A percentile compares a stretch with the other conserved stretches of the same genome.
Conservation (phyloP, 2,329 filamentous ascomycete species). For the Mycocentrospora acerina region DNA sequence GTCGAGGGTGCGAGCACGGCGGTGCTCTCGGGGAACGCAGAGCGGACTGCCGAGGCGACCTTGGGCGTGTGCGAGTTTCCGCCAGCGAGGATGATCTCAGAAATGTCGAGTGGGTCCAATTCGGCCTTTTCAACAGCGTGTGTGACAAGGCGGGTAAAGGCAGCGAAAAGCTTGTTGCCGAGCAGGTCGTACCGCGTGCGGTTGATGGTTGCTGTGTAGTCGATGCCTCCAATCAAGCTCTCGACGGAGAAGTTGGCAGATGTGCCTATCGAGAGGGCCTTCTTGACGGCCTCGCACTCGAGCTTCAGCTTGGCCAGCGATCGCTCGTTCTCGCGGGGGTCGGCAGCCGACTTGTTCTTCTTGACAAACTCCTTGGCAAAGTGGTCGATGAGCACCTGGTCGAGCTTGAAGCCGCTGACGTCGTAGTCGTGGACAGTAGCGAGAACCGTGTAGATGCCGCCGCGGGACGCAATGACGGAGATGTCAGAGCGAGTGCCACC, state of each 20-base stretch:
- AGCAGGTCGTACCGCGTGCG: constrained; percentile 89
- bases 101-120: constrained; percentile 87
- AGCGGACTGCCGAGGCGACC: constrained; percentile 77
- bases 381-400: constrained; percentile 90
- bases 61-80: constrained; percentile 92
- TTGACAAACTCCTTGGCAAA: constrained; percentile 99
- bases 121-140: constrained; percentile 87
- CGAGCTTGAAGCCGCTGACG: constrained; percentile 79
- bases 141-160: constrained; percentile 83
- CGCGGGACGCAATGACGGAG: constrained; percentile 83
- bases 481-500: constrained; percentile 93
- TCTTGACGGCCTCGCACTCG: constrained; percentile 89
- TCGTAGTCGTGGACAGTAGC: constrained; percentile 96
- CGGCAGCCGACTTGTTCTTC: constrained; percentile 74
- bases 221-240: constrained; percentile 81
- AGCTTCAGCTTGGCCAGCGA: constrained; percentile 89
- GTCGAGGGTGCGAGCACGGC: constrained; percentile 82
- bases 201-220: constrained; percentile 92
- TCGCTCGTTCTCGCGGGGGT: constrained; percentile 78
- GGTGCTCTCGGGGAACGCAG: constrained; percentile 80
- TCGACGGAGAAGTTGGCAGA: constrained; percentile 93
- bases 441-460: constrained; percentile 93
- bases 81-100: constrained; percentile 91
- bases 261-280: constrained; percentile 82
- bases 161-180: constrained; percentile 80